phyloP scores from a whole-genome alignment of 192 early-diverging fungal genomes.

The Mortierella hygrophila region DNA sequence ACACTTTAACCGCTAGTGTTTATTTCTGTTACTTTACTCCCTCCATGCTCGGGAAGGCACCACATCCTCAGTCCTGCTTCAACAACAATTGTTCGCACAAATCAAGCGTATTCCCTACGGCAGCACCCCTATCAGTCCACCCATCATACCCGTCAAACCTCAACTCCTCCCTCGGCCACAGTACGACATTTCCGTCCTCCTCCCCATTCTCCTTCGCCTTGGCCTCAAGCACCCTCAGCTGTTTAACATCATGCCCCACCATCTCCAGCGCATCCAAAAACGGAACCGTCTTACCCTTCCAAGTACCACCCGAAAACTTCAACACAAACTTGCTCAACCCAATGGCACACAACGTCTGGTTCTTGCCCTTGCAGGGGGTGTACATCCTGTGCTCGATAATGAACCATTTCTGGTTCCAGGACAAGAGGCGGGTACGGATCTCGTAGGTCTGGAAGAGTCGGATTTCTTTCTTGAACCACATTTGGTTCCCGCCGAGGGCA shows the following conservation, averaged over 20 bases:
- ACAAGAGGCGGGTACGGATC: conserved; percentile 52
- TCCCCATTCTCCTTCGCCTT: not conserved
- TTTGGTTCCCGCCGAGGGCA: conserved; percentile 50
- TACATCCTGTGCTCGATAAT: conserved; percentile 52
- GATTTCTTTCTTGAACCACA: conserved; percentile 59
- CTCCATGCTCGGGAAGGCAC: not conserved
- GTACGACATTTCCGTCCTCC: conserved; percentile 23
- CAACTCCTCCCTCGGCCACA: conserved; percentile 27
- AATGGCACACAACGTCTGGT: conserved; percentile 13
- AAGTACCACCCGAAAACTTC: conserved; percentile 15
- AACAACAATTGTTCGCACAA: conserved; percentile 28
- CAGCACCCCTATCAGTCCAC: conserved; percentile 16
- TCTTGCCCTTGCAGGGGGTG: not conserved
- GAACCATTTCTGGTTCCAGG: conserved; percentile 61
- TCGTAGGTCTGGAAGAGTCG: conserved; percentile 51
- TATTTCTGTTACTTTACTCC: conserved; percentile 15
- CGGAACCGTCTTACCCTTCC: conserved; percentile 29
- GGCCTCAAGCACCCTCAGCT: conserved; percentile 11
- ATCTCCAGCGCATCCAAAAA: conserved; percentile 29
- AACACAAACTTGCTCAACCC: conserved; percentile 31
- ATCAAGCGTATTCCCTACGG: conserved; percentile 18
- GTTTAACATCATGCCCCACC: conserved; percentile 15
- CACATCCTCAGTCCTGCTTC: not conserved
- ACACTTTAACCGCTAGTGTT: not conserved
- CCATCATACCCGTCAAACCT: conserved; percentile 20